phyloP scores from a whole-genome alignment of 768 basidiomycete species.

The Suillus subaureus region DNA sequence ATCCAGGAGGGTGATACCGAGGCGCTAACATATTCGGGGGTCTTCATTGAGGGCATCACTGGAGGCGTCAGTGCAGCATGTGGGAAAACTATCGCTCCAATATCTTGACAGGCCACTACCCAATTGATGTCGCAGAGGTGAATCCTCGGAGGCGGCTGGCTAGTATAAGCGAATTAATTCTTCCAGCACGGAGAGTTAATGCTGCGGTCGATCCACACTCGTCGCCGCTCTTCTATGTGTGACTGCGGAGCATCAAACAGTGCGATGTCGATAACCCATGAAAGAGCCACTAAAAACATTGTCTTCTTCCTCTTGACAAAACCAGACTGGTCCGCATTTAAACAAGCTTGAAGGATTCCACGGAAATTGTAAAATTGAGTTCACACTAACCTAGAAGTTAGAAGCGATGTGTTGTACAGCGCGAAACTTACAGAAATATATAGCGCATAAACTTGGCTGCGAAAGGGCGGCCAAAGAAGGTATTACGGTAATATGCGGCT shows the following conservation, averaged over 20 bases:
- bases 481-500: background rate
- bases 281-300: background rate
- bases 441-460: no score
- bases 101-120: constrained; percentile 4
- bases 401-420: no score
- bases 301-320: constrained; percentile 12
- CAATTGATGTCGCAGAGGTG: background rate
- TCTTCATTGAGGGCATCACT: constrained; percentile 51
- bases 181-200: background rate
- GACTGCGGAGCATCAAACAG: constrained; percentile 49
- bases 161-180: constrained; percentile 16
- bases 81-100: constrained; percentile 20
- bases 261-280: background rate
- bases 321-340: constrained; percentile 19
- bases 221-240: no score
- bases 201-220: no score
- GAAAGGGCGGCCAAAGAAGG: no score
- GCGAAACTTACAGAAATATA: no score
- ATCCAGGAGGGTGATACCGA: constrained; percentile 61
- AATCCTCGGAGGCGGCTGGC: background rate
- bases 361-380: no score
- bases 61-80: constrained; percentile 40
- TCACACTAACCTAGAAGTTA: no score
- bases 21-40: constrained; percentile 56
- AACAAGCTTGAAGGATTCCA: no score